Evolutionary conservation across 148 eudicot genomes (phyloP), one percentile per base, ranked within the genome.

Genomic region (Persicaria tinctoria): DNA sequence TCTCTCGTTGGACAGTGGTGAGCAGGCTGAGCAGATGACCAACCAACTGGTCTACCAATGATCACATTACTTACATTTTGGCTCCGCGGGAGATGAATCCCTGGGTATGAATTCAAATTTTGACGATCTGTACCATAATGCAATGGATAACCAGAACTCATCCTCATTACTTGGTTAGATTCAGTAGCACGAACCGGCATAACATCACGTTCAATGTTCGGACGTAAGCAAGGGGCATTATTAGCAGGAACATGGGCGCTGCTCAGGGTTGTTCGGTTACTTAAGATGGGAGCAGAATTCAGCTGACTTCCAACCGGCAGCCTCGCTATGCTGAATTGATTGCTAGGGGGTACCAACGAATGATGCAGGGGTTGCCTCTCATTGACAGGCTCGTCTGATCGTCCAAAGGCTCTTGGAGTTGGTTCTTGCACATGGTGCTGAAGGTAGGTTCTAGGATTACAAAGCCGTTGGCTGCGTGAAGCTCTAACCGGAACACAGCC

Each of bases 401-500:
- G 16, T 32, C 55, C 71, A 76, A 70, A 74, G 73, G 78, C 66
- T 44, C 23, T 44, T 6, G 55, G 55, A 59, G 56, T 41, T 51
- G 88, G 63, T 76, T 86, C 89, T 62, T 82, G 88, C 75, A 75
- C 76, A 75, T 84, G 84, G n/a, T 88, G 91, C 72, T 82, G 79
- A 50, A 94, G 92, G 79, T 94, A 94, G 77, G 75, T 87, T 84
- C 90, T 87, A 8, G 90, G 89, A 81, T 86, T 87, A 74, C 76
- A 82, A 73, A 88, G 85, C 46, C 90, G 86, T 77, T 94, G 90
- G 80, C 98, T 92, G 57, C 98, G 86, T 18, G 98, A 85, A 57
- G 93, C 91, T 81, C 92, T 89, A 76, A 90, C 90, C 18, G 97
- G 93, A 75, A 86, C 80, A 82, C 98, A 94, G 23, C 98, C 98